Conservation (phyloP, 1,284 basidiomycete genomes). For the Sanghuangporus sanghuang region DNA sequence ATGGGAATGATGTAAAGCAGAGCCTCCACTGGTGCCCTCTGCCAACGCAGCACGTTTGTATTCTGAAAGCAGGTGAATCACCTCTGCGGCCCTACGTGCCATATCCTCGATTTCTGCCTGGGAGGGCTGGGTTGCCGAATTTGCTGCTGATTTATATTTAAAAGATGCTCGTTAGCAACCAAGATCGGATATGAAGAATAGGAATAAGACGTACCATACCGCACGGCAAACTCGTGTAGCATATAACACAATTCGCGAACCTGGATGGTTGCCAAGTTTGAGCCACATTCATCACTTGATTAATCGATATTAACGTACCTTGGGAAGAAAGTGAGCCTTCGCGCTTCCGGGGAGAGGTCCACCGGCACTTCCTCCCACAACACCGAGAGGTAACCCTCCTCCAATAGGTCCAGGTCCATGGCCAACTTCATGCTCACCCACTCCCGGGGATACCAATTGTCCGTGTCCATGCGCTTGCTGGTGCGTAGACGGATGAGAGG, state of each 20-base stretch:
- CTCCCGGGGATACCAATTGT: background rate
- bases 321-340: slow-evolving; percentile 21
- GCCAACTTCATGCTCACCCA: background rate
- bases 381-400: background rate
- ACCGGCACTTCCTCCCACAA: background rate
- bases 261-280: slow-evolving; percentile 30
- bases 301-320: slow-evolving; percentile 18
- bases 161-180: slow-evolving; percentile 6
- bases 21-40: slow-evolving; percentile 24
- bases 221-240: slow-evolving; percentile 57
- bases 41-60: slow-evolving; percentile 40
- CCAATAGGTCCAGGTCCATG: background rate
- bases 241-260: slow-evolving; percentile 56
- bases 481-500: background rate
- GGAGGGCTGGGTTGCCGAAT: slow-evolving; percentile 44
- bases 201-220: slow-evolving; percentile 47
- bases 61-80: slow-evolving; percentile 62
- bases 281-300: background rate
- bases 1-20: background rate
- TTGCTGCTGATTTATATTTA: slow-evolving; percentile 39
- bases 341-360: background rate
- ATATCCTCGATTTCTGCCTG: slow-evolving; percentile 59
- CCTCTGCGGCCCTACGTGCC: slow-evolving; percentile 54
- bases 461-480: background rate
- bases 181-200: slow-evolving; percentile 11